A percentile compares a stretch with the other conserved stretches of the same genome.
Evolutionary conservation across 2,329 filamentous ascomycete genomes (phyloP).

Genomic region (Leptoxyphium fumago): DNA sequence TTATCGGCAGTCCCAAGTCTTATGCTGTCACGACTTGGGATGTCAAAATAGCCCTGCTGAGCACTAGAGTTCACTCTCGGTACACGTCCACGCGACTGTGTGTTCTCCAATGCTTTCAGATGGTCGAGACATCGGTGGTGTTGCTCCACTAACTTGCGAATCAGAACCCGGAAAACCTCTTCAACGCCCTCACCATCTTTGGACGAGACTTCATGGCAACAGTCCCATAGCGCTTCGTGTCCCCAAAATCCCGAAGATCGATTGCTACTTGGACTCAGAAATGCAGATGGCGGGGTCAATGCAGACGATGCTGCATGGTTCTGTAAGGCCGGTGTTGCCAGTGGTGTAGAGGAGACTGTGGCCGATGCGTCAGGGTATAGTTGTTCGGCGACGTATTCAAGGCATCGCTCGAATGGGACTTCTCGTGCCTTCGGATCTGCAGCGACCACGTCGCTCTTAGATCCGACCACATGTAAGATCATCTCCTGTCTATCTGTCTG

Average conservation of each 20-base stretch:
- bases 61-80: constrained; percentile 24
- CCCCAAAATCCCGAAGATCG: constrained; percentile 69
- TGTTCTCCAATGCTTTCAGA: constrained; percentile 30
- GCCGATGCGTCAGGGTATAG: constrained; percentile 47
- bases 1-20: constrained; percentile 40
- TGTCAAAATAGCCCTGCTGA: constrained; percentile 34
- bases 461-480: constrained; percentile 88
- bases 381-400: constrained; percentile 88
- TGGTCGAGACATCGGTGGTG: constrained; percentile 40
- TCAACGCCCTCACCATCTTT: constrained; percentile 92
- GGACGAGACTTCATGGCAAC: constrained; percentile 90
- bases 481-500: constrained; percentile 43
- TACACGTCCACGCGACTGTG: constrained; percentile 24
- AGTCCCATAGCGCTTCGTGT: constrained; percentile 88
- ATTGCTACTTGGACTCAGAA: constrained; percentile 32
- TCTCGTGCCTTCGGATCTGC: constrained; percentile 64
- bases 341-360: constrained; percentile 2
- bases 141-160: constrained; percentile 70
- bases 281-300: constrained; percentile 23
- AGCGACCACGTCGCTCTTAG: constrained; percentile 80
- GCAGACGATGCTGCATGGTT: not conserved
- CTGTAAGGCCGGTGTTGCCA: constrained; percentile 2
- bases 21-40: constrained; percentile 34
- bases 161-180: constrained; percentile 85
- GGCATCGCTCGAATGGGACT: constrained; percentile 88